Conservation (phyloP, 176 grass and related monocot species). For the Carex kokanica region DNA sequence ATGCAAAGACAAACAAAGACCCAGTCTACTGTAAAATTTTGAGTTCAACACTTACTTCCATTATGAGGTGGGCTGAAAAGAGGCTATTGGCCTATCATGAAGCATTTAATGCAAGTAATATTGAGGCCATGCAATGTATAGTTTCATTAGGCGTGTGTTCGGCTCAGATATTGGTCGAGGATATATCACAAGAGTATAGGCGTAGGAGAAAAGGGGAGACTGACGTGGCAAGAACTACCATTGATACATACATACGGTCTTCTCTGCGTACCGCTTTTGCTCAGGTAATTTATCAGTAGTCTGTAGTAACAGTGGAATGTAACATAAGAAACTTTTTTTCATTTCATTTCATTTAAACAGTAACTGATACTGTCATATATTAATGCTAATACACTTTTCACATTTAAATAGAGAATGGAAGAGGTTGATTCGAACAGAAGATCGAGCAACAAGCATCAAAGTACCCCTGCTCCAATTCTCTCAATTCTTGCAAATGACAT, state of each 20-base stretch:
- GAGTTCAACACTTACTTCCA: slow-evolving; percentile 82
- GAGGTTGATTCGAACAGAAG: slow-evolving; percentile 89
- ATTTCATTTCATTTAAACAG: not conserved
- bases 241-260: slow-evolving; percentile 90
- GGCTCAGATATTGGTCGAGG: slow-evolving; percentile 91
- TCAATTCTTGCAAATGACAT: slow-evolving; percentile 96
- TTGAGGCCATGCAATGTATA: slow-evolving; percentile 92
- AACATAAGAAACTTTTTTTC: not conserved
- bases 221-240: slow-evolving; percentile 77
- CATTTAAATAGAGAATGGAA: slow-evolving; percentile 85
- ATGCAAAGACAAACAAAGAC: slow-evolving; percentile 90
- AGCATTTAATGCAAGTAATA: slow-evolving; percentile 80
- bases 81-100: slow-evolving; percentile 98
- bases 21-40: slow-evolving; percentile 90
- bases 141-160: slow-evolving; percentile 85
- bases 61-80: slow-evolving; percentile 97
- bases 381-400: not conserved
- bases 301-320: not conserved
- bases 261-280: slow-evolving; percentile 95
- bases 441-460: slow-evolving; percentile 42
- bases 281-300: slow-evolving; percentile 34
- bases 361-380: not conserved
- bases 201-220: slow-evolving; percentile 87
- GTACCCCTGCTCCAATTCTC: slow-evolving; percentile 58
- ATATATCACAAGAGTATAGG: slow-evolving; percentile 96